These are phyloP conservation scores for Wallacemonas sp. DNA, from an alignment of 208 protist genomes.

Conservation along the genomic window DNA sequence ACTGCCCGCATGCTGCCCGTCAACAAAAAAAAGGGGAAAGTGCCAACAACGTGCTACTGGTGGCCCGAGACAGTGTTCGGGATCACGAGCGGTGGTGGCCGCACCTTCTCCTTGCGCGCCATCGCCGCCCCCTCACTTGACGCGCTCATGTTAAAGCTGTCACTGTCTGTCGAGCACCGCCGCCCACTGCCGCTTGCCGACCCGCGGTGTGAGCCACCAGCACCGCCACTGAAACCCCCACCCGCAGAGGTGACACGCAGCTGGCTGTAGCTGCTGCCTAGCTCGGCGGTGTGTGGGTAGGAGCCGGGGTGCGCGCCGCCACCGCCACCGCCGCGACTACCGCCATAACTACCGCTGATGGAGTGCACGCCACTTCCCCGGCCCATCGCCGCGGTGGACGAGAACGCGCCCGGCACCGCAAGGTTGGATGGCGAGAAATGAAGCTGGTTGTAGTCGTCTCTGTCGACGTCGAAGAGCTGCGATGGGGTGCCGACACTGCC, in stretches of 20 bases:
- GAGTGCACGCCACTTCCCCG: too few relatives aligned
- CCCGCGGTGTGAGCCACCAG: too few relatives aligned
- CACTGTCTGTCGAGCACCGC: not conserved
- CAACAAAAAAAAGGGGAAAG: not conserved
- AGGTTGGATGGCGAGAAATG: constrained; percentile 7
- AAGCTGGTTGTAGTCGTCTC: constrained; percentile 1
- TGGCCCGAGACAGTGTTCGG: not conserved
- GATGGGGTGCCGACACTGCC: not conserved
- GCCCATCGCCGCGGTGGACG: not conserved
- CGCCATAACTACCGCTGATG: too few relatives aligned
- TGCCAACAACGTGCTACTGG: not conserved
- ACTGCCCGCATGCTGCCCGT: too few relatives aligned
- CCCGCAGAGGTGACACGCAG: too few relatives aligned
- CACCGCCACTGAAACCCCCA: too few relatives aligned
- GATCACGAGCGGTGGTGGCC: constrained; percentile 4
- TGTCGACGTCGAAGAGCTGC: not conserved
- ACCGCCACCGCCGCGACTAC: not conserved
- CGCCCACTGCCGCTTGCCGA: too few relatives aligned
- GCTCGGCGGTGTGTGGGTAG: not conserved
- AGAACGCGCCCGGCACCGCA: not conserved
- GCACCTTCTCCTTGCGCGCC: not conserved
- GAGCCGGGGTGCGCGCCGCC: not conserved
- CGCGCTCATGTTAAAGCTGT: not conserved
- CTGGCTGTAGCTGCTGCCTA: constrained; percentile 8
- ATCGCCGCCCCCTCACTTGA: not conserved